Evolutionary conservation across 2,329 filamentous ascomycete genomes (phyloP), one percentile per base, ranked within the genome.

Genomic region (Talaromyces sp.): DNA sequence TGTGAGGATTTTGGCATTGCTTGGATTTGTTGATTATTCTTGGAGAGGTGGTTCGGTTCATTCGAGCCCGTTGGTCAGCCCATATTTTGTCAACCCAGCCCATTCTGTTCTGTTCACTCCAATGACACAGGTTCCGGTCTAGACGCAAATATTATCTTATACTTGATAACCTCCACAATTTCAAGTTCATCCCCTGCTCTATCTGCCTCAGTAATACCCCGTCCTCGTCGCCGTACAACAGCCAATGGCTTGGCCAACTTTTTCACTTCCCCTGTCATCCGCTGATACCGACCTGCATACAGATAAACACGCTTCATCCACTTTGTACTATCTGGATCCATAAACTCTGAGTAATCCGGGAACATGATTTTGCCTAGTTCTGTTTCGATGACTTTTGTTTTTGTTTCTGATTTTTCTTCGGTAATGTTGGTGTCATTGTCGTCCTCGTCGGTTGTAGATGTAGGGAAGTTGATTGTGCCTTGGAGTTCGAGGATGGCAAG

Each of bases 251-350:
- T 90, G 6, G 86, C 85, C 59, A 98, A 79, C 78, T 93, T 96
- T 83, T 93, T 96, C 58, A 96, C 88, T 77, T 98, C 93, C 3
- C 95, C 95, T 0, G 88, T 91, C 74, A 98, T 85, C 67, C 93
- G 86, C 80, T 98, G 95, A 75, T 97, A 90, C 73, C 89, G 87
- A 6, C 94, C 95, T 4, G 98, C 86, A 74, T 94, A 97, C 58
- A 98, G 81, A 73, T 96, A 91, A 33, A 94, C 92, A 41, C 87
- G 85, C 79, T 93, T 96, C 91, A 94, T 96, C 93, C 93, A 97
- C 10, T 85, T 85, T 0, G 86, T 89, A 11, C 54, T 61, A 17
- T 81, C 81, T 0, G 75, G 63, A 56, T 76, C 79, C 33, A 85
- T 80, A 9, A 86, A 78, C 27, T 64, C 60, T 61, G 86, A 82